A percentile compares a stretch with the other conserved stretches of the same genome.
phyloP scores from a whole-genome alignment of 139 green algal genomes.

The Diplosphaera chodatii region DNA sequence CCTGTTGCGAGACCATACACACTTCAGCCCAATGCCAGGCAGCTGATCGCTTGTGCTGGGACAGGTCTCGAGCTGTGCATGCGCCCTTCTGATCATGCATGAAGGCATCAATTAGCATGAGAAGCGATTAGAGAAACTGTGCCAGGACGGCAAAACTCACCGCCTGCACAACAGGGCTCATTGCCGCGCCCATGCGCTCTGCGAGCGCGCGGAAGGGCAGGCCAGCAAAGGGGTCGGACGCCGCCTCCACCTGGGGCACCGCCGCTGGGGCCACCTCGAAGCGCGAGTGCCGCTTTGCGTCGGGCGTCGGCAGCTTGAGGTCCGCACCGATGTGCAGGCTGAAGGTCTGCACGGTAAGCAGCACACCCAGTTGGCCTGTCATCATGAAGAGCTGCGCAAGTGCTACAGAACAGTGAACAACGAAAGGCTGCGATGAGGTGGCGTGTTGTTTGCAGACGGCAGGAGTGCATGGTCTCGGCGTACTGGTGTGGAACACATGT shows the following conservation, averaged over 20 bases:
- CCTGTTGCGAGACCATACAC: neutral
- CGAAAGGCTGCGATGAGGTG: too few species aligned
- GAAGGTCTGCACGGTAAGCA: conserved; percentile 33
- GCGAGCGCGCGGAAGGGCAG: conserved; percentile 34
- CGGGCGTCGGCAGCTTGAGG: conserved; percentile 23
- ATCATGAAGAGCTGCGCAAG: too few species aligned
- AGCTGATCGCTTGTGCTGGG: too few species aligned
- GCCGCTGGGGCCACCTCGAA: neutral
- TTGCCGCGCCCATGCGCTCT: conserved; percentile 25
- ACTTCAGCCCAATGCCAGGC: too few species aligned
- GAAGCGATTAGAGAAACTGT: neutral
- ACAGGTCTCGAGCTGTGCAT: too few species aligned
- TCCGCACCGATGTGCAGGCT: conserved; percentile 36
- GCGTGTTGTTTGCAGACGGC: too few species aligned
- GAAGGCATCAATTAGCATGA: too few species aligned
- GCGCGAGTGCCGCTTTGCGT: neutral
- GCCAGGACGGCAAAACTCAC: neutral
- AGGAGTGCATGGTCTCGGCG: too few species aligned
- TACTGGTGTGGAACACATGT: too few species aligned
- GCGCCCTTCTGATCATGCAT: too few species aligned
- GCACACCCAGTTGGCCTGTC: too few species aligned
- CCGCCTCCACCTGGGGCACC: neutral
- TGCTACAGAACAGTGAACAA: too few species aligned
- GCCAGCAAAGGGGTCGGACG: conserved; percentile 36
- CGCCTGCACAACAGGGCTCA: neutral